phyloP scores from a whole-genome alignment of 2,329 filamentous ascomycete species.

The Trichoderma harzianum region DNA sequence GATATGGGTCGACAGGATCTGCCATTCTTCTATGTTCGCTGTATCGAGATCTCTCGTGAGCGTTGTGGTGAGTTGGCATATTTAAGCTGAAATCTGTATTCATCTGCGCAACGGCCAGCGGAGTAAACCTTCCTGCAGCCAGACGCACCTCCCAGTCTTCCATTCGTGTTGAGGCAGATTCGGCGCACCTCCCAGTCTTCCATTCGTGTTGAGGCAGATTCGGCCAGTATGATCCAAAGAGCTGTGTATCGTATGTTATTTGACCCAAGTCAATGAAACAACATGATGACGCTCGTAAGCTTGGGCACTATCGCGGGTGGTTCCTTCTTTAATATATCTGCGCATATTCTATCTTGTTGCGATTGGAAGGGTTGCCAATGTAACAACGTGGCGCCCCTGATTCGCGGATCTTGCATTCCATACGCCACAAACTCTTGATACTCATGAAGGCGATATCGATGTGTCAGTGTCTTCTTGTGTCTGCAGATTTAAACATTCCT shows the following conservation, averaged over 20 bases:
- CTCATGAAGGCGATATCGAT: neutral
- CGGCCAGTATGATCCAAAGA: neutral
- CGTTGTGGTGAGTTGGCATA: neutral
- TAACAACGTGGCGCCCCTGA: neutral
- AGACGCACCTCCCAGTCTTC: neutral
- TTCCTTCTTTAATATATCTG: neutral
- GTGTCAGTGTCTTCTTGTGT: neutral
- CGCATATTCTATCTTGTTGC: neutral
- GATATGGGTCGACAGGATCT: neutral
- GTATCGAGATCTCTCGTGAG: neutral
- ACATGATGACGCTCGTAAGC: neutral
- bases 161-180: neutral
- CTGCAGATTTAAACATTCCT: neutral
- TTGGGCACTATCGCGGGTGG: neutral
- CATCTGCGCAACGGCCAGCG: neutral
- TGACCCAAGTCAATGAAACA: neutral
- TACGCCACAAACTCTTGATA: neutral
- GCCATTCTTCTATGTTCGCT: neutral
- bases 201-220: neutral
- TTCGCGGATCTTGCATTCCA: neutral
- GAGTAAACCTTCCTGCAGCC: neutral
- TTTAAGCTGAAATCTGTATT: neutral
- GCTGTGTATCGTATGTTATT: neutral
- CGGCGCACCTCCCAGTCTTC: neutral
- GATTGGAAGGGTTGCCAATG: neutral